Base-by-base conservation (phyloP, 805 yeast species). In the Huiozyma naganishii region DNA sequence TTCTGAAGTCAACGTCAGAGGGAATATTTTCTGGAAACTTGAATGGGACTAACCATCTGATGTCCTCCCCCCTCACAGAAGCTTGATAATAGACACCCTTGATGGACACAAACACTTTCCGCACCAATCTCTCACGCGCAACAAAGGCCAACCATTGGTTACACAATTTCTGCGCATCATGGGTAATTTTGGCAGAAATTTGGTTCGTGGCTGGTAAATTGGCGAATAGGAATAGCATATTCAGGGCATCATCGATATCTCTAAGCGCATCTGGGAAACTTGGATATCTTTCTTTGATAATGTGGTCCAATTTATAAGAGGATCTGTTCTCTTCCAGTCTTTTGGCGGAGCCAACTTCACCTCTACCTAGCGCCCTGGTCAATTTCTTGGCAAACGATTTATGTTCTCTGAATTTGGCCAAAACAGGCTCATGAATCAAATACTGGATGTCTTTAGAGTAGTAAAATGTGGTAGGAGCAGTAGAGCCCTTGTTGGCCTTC, bases 1-100 rank as follows among this genome's bases (percentile, higher is more conserved):
- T 87, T 66, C 92, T 77, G 72, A 92, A 90, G 67, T 92, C 98
- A 47, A 92, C 80, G 64, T 92, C 97, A 38, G 82, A 67, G 39
- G 98, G 97, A 53, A 92, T 83, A 64, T 84, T 84, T 64, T 90
- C 95, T 13, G 98, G 96, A 71, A 89, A 92, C 66, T 88, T 92
- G 75, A 82, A 92, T 27, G 98, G 98, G 39, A 87, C 95, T 47
- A 92, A 77, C 98, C 98, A 92, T 67, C 90, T 77, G 39, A 92
- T 74, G 52, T 86, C 95, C 65, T 88, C 95, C 52, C 98, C 98
- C 63, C 76, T 80, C 39, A 92, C 79, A 48, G 63, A 76, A 32
- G 96, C 97, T 63, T 88, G 87, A 61, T 90, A 92, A 66, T 92
- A 92, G 12, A 90, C 94, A 69, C 98, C 98, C 66, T 92, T 92